A percentile compares a stretch with the other conserved stretches of the same genome.
phyloP scores from a whole-genome alignment of 257 asterid species.

The Thymus mandschuricus region DNA sequence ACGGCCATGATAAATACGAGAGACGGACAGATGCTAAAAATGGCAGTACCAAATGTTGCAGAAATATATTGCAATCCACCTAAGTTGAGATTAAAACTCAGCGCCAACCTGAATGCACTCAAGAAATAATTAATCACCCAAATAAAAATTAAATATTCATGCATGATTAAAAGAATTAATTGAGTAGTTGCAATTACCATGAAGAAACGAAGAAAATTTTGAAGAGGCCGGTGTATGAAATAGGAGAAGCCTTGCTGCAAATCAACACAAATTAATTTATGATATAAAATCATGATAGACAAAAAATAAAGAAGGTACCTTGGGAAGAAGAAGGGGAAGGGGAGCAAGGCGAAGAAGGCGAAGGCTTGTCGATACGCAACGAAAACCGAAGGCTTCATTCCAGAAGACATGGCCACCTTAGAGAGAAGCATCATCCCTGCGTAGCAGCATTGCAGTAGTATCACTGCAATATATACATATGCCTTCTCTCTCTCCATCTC shows the following conservation, averaged over 20 bases:
- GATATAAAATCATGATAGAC: too few relatives aligned
- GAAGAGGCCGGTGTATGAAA: slow-evolving; percentile 44
- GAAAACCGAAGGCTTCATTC: slow-evolving; percentile 56
- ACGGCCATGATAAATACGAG: slow-evolving; percentile 62
- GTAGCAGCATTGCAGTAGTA: slow-evolving; percentile 42
- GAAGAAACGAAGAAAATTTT: slow-evolving; percentile 53
- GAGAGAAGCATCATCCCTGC: slow-evolving; percentile 54
- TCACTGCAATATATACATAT: slow-evolving; percentile 37
- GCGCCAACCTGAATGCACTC: slow-evolving; percentile 43
- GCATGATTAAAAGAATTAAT: background rate
- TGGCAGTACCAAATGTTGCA: slow-evolving; percentile 68
- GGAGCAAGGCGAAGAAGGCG: slow-evolving; percentile 50
- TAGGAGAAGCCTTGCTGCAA: slow-evolving; percentile 45
- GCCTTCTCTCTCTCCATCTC: slow-evolving; percentile 35
- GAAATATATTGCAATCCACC: slow-evolving; percentile 49
- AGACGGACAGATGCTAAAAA: slow-evolving; percentile 50
- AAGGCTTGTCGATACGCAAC: slow-evolving; percentile 57
- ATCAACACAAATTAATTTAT: background rate
- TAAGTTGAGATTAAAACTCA: slow-evolving; percentile 50
- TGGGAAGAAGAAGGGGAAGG: slow-evolving; percentile 47
- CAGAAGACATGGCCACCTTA: slow-evolving; percentile 49
- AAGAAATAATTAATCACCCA: background rate
- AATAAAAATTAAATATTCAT: background rate
- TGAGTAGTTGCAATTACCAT: slow-evolving; percentile 36
- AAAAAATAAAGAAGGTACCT: background rate